phyloP scores from a whole-genome alignment of 2,329 filamentous ascomycete species.

The Diplodia intermedia region DNA sequence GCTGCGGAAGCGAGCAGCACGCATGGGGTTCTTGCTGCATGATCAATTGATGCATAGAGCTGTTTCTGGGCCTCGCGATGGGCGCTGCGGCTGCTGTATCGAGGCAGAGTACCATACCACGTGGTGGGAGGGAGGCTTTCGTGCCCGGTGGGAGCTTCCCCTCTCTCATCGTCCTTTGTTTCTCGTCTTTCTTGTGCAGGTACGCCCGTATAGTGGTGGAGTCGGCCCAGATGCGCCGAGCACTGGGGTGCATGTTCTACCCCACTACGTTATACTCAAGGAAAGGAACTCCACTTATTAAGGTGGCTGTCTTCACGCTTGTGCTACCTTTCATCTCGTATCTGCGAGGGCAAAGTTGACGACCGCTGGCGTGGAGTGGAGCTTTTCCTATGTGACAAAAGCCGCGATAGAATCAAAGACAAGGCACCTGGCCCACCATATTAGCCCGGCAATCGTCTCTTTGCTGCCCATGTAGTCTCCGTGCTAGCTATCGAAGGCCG shows the following conservation, averaged over 20 bases:
- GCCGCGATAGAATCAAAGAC: not conserved
- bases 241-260: not conserved
- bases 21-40: not conserved
- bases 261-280: not conserved
- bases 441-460: not conserved
- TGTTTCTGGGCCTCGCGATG: not conserved
- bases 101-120: too few relatives aligned
- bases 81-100: not conserved
- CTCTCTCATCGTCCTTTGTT: too few relatives aligned
- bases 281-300: conserved; percentile 1
- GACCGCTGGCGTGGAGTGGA: not conserved
- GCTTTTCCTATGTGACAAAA: not conserved
- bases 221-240: not conserved
- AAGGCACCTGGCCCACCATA: not conserved
- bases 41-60: not conserved
- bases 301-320: not conserved
- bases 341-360: not conserved
- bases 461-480: not conserved
- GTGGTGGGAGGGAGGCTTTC: too few relatives aligned
- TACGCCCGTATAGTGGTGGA: not conserved
- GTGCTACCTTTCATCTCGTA: not conserved
- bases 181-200: not conserved
- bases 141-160: too few relatives aligned
- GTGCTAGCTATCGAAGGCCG: not conserved
- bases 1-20: not conserved